These are phyloP conservation scores for Meira miltonrushii DNA, from an alignment of 1,284 basidiomycete genomes.

Conservation along the genomic window DNA sequence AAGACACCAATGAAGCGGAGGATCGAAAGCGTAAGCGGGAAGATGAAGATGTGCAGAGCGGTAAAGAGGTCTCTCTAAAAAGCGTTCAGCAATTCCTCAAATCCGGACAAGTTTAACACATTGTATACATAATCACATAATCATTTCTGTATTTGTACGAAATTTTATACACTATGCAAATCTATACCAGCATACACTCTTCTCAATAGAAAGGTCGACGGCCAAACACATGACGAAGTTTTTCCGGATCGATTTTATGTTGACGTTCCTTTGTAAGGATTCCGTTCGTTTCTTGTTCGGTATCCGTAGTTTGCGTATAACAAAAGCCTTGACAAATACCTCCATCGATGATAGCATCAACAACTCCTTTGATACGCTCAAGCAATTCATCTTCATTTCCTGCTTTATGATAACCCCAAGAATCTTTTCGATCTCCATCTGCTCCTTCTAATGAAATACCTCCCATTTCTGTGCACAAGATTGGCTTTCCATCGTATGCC, in stretches of 20 bases:
- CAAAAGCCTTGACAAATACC: conserved; percentile 31
- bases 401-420: conserved; percentile 29
- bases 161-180: too few relatives aligned
- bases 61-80: too few relatives aligned
- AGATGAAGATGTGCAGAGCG: neutral
- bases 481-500: conserved; percentile 16
- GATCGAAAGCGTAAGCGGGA: conserved; percentile 10
- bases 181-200: too few relatives aligned
- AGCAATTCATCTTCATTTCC: conserved; percentile 17
- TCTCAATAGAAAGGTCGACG: conserved; percentile 1
- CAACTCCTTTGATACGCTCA: conserved; percentile 13
- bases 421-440: conserved; percentile 1
- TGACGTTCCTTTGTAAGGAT: conserved; percentile 22
- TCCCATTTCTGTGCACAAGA: conserved; percentile 32
- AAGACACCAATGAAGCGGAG: neutral
- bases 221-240: conserved; percentile 26
- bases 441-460: conserved; percentile 17
- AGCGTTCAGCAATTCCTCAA: too few relatives aligned
- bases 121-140: too few relatives aligned
- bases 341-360: conserved; percentile 17
- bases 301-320: conserved; percentile 30
- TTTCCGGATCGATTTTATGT: conserved; percentile 21
- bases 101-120: too few relatives aligned
- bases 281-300: conserved; percentile 25
- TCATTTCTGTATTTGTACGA: too few relatives aligned